Percentiles rank a stretch among this genome's conserved stretches.
These are phyloP conservation scores for Mycosarcoma maydis DNA, from an alignment of 1,284 basidiomycete species.

Conservation along the genomic window DNA sequence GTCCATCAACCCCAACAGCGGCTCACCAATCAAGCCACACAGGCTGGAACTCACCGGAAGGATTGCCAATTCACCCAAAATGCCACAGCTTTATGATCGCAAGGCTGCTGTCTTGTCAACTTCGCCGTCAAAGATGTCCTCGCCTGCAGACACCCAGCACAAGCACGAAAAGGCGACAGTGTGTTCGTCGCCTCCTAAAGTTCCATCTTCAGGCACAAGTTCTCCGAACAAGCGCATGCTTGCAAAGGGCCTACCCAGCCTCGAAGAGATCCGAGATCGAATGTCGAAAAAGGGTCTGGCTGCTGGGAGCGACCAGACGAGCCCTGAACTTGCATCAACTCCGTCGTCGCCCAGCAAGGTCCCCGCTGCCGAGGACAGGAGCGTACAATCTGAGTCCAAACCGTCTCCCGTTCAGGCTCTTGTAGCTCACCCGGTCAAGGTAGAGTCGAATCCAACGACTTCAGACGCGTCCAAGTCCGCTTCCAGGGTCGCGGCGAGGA, in stretches of 20 bases:
- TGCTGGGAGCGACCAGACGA: not conserved
- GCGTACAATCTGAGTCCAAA: no score
- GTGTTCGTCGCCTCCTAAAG: conserved; percentile 6
- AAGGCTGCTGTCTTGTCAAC: not conserved
- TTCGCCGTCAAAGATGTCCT: conserved; percentile 4
- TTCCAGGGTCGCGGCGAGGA: not conserved
- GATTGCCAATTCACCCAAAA: conserved; percentile 28
- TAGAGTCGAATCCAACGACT: not conserved
- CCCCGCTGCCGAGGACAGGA: not conserved
- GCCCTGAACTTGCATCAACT: not conserved
- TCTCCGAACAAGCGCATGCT: conserved; percentile 31
- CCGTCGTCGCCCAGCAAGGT: conserved; percentile 20
- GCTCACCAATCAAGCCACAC: conserved; percentile 23
- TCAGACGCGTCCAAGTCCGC: not conserved
- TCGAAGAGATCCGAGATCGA: conserved; percentile 61
- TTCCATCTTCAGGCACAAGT: conserved; percentile 8
- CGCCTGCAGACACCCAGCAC: not conserved
- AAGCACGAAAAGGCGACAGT: conserved; percentile 3
- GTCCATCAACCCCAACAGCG: not conserved
- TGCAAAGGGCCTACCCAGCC: conserved; percentile 52
- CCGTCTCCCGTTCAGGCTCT: not conserved
- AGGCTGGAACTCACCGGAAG: conserved; percentile 43
- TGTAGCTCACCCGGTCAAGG: not conserved
- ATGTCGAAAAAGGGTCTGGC: conserved; percentile 48
- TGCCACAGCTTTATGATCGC: conserved; percentile 3